Base-by-base conservation (phyloP, 2,329 filamentous ascomycete species). In the Chrysoporthe deuterocubensis region DNA sequence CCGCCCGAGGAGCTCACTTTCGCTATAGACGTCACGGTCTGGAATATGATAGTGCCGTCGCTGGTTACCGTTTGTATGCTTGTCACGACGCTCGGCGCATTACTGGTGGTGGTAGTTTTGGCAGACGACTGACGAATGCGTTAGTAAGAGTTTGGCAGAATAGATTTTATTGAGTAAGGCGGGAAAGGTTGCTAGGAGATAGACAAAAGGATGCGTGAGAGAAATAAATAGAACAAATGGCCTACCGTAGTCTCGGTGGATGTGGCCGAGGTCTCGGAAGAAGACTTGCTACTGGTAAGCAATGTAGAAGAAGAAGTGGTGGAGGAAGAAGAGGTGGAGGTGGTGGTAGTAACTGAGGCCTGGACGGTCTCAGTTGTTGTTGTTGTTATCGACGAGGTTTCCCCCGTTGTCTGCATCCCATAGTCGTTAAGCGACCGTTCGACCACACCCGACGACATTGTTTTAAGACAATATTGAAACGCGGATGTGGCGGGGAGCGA, bases 11-110 rank as follows among this genome's bases (percentile, higher is more conserved):
- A 69, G 61, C 65, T 16, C 0, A 72, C 70, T 0, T 82, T 82
- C 0, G 86, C 85, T 7, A 80, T 80, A 18, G 86, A 80, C 1
- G 85, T 88, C 3, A 90, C 82, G 1, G 86, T 89, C 67, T 81
- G 82, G 32, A 63, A 68, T 4, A 70, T 50, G 54, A 88, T 78
- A 5, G 78, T 82, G 21, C 87, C 86, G 11, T 81, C 83, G 7
- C 81, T 80, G 0, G 86, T 89, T 11, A 89, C 81, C 0, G 87
- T 90, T 72, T 83, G 78, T 2, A 87, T 73, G 8, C 78, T 75
- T 37, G 68, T 70, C 9, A 70, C 62, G 3, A 67, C 62, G 40
- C 58, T 63, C 43, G 68, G 9, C 78, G 77, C 26, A 78, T 73
- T 26, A 77, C 74, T 59, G 71, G 73, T 52, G 73, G n/a, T 21